Conservation (phyloP, 2,329 filamentous ascomycete genomes). For the Septoria petroselini region DNA sequence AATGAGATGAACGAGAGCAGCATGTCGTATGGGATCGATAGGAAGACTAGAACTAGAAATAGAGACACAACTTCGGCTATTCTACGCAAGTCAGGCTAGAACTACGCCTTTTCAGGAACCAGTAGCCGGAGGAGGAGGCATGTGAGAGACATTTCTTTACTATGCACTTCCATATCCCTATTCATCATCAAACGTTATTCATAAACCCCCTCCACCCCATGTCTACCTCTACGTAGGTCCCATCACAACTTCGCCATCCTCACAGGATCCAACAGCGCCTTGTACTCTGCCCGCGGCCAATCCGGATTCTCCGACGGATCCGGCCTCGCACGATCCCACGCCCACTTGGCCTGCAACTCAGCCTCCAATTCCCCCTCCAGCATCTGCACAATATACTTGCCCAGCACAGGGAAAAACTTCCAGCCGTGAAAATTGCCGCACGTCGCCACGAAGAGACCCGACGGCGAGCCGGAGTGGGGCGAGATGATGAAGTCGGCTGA, state of each 20-base stretch:
- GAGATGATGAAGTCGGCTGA: constrained; percentile 53
- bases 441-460: constrained; percentile 47
- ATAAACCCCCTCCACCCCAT: not conserved
- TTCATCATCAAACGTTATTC: constrained; percentile 7
- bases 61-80: too few species aligned
- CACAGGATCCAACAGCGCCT: constrained; percentile 47
- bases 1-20: too few species aligned
- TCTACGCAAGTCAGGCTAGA: too few species aligned
- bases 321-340: constrained; percentile 59
- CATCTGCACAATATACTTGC: constrained; percentile 39
- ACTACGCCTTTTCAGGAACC: too few species aligned
- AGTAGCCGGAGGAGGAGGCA: too few species aligned
- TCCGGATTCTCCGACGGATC: constrained; percentile 53
- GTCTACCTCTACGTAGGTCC: not conserved
- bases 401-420: constrained; percentile 40
- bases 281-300: constrained; percentile 59
- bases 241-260: constrained; percentile 17
- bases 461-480: constrained; percentile 43
- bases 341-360: constrained; percentile 51
- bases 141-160: too few species aligned
- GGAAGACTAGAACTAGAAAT: too few species aligned
- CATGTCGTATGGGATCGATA: too few species aligned
- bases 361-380: constrained; percentile 42
- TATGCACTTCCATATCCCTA: not conserved
- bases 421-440: constrained; percentile 44